Conservation (phyloP, 2,329 filamentous ascomycete species). For the Davidsoniella australis region DNA sequence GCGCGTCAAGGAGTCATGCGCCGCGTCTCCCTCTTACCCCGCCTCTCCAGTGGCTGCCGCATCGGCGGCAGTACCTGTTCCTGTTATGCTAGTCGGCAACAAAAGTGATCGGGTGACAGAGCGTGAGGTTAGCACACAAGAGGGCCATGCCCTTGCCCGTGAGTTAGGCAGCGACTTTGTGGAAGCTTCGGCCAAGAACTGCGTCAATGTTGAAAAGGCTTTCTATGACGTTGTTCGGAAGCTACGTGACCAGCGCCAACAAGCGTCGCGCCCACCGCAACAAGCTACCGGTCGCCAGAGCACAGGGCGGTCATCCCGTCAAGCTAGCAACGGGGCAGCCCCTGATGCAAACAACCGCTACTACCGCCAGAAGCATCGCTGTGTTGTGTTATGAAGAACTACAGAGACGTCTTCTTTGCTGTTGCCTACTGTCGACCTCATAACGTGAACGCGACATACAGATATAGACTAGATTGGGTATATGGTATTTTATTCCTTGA, state of each 20-base stretch:
- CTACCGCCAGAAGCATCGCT: constrained; percentile 20
- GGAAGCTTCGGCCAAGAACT: constrained; percentile 93
- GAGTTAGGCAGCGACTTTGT: constrained; percentile 93
- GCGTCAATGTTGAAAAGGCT: constrained; percentile 94
- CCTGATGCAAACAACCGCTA: constrained; percentile 17
- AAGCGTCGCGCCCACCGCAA: constrained; percentile 24
- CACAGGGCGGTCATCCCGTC: constrained; percentile 15
- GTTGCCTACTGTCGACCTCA: neutral
- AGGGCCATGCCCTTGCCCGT: constrained; percentile 78
- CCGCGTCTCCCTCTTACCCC: constrained; percentile 58
- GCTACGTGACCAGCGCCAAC: constrained; percentile 65
- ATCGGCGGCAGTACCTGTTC: constrained; percentile 51
- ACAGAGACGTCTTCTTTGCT: neutral
- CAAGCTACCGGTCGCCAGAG: constrained; percentile 17
- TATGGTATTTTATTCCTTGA: no score
- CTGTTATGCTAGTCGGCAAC: constrained; percentile 97
- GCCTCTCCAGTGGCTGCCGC: constrained; percentile 51
- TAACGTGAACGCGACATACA: neutral
- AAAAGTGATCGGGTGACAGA: constrained; percentile 95
- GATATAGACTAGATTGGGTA: neutral
- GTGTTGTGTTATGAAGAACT: constrained; percentile 25
- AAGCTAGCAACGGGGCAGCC: constrained; percentile 12
- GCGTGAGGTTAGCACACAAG: constrained; percentile 89
- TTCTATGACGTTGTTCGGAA: constrained; percentile 96
- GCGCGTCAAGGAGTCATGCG: constrained; percentile 81